Evolutionary conservation across 169 alveolate species (phyloP).

Genomic region (Plasmodium knowlesi): DNA sequence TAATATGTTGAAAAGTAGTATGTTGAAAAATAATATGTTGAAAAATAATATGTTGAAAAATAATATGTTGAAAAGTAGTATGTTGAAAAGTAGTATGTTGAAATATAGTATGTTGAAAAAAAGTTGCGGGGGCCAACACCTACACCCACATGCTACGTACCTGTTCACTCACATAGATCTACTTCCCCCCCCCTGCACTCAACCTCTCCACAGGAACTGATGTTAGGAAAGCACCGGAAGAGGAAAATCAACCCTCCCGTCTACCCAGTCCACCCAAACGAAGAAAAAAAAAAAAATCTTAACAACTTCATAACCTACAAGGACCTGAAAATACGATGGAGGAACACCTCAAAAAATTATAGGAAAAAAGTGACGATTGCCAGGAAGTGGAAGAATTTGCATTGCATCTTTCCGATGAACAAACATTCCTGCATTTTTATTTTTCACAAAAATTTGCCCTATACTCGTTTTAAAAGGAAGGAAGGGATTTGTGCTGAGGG

Average conservation of each 20-base stretch:
- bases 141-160: no score
- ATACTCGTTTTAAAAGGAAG: constrained; percentile 72
- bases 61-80: no score
- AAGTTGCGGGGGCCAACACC: no score
- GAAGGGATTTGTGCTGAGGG: neutral
- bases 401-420: constrained; percentile 79
- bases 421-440: constrained; percentile 83
- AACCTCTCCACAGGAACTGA: constrained; percentile 82
- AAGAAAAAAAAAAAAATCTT: constrained; percentile 83
- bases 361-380: constrained; percentile 83
- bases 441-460: constrained; percentile 81
- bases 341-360: constrained; percentile 80
- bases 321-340: constrained; percentile 85
- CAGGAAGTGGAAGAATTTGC: constrained; percentile 86
- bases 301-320: constrained; percentile 84
- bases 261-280: constrained; percentile 87
- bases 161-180: no score
- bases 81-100: no score
- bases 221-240: constrained; percentile 86
- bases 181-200: no score
- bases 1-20: no score
- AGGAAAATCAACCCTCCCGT: constrained; percentile 86
- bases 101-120: no score
- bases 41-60: no score
- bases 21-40: no score